Base-by-base conservation (phyloP, 23 red algal species). In the Chondrus crispus region DNA sequence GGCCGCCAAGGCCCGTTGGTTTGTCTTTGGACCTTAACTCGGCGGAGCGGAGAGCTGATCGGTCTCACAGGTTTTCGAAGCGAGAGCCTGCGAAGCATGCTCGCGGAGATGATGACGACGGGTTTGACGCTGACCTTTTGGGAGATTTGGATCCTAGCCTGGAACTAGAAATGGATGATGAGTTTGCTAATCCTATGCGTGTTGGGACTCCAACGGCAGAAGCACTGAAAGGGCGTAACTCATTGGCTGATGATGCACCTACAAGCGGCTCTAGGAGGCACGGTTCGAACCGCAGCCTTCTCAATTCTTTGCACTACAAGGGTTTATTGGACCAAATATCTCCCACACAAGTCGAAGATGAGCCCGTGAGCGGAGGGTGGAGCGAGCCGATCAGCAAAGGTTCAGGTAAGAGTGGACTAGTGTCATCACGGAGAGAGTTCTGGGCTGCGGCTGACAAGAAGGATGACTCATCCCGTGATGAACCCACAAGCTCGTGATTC, bases 281-380 rank as follows among this genome's bases (percentile, higher is more conserved):
- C 19, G 78, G 45, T 18, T 58, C 74, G 30, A 77, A 78, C 19
- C 70, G 87, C 36, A 81, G 74, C 30, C 49, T 90, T 35, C 47
- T 33, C 20, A 44, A 81, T 54, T 80, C 87, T 32, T 28, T 68
- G 7, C 87, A 90, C 66, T 90, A 74, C 29, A 79, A 48, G n/a
- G 73, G 74, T 37, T 81, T 90, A 30, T 48, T 90, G 48, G 74
- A 90, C 64, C 72, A 90, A n/a, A 63, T 90, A 49, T 69, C 26
- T n/a, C n/a, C n/a, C n/a, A n/a, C n/a, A n/a, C n/a, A n/a, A n/a
- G n/a, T n/a, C n/a, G n/a, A n/a, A n/a, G n/a, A n/a, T n/a, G n/a
- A n/a, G n/a, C n/a, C n/a, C n/a, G n/a, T n/a, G n/a, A n/a, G n/a
- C n/a, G n/a, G n/a, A n/a, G n/a, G n/a, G n/a, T n/a, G n/a, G n/a